Percentiles rank a stretch among this genome's conserved stretches.
Evolutionary conservation across 1,284 basidiomycete species (phyloP).

Genomic region (Laetiporus sulphureus): DNA sequence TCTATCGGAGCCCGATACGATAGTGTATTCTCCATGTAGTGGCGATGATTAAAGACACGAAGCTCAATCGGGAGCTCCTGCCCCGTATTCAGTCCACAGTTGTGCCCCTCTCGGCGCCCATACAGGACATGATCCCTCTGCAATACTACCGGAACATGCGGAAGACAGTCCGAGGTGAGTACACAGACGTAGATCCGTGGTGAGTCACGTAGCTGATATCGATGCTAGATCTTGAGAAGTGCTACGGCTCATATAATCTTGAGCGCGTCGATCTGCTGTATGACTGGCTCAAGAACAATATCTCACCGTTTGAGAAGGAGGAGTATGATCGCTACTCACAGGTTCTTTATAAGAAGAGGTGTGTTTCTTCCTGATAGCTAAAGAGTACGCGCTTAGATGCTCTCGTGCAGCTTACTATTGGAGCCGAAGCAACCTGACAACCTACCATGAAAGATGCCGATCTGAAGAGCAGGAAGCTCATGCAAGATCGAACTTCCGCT

Average conservation of each 20-base stretch:
- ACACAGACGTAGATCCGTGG: neutral
- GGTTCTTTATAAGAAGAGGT: conserved; percentile 2
- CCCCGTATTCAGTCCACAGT: conserved; percentile 2
- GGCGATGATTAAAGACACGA: conserved; percentile 4
- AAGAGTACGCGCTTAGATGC: no score
- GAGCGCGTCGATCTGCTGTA: conserved; percentile 3
- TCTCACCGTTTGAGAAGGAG: neutral
- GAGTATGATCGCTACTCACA: neutral
- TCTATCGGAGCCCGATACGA: neutral
- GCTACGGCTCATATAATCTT: conserved; percentile 6
- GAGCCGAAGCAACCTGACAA: no score
- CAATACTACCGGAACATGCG: conserved; percentile 10
- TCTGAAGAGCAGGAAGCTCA: no score
- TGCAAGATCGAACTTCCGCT: no score
- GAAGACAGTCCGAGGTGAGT: conserved; percentile 8
- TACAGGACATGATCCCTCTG: conserved; percentile 1
- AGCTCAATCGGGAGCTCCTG: conserved; percentile 4
- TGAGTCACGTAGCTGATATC: neutral
- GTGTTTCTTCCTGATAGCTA: no score
- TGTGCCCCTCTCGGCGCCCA: neutral
- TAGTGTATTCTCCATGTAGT: conserved; percentile 1
- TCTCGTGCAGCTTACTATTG: no score
- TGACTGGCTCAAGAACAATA: conserved; percentile 3
- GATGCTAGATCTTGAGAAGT: conserved; percentile 5
- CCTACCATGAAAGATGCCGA: no score